Base-by-base conservation (phyloP, 345 rosid genomes). In the Bretschneidera sinensis region DNA sequence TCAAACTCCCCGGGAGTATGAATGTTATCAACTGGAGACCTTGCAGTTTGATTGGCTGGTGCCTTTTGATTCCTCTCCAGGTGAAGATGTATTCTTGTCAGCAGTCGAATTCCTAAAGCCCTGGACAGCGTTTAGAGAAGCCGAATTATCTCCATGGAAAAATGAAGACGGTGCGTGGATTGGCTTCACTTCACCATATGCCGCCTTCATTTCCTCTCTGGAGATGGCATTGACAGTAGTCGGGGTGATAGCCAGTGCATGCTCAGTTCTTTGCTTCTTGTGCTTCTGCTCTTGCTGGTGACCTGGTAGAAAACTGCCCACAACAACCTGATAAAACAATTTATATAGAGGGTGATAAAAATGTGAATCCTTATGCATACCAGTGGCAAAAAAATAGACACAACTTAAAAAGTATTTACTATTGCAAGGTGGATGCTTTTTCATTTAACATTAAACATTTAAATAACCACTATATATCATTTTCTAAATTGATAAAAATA, bases 251-350 rank as follows among this genome's bases (percentile, higher is more conserved):
- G 50, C 54, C 9, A 74, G 63, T 1, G 68, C 58, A 47, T 64
- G 74, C 53, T 57, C 70, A 8, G 61, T 72, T 67, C 66, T 72
- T 71, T 77, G 94, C 74, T 80, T 89, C 81, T 82, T 85, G 18
- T 81, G 84, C 73, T 80, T 86, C 43, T 74, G 83, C 58, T 79
- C 87, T 71, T 66, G 91, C 76, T 78, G 89, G 50, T 82, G 88
- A 63, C 92, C 94, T 1, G 78, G 83, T 53, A 82, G 52, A 64
- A 92, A 89, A 70, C 85, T 89, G 55, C 89, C 97, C 23, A 89
- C 78, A 24, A 89, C 81, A 24, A 92, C 89, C 96, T 92, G 83
- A 54, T 56, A 21, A n/a, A 66, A 21, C 22, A 28, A 39, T 48
- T 59, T 17, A 62, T 48, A 54, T 39, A 56, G 17, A 54, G 19